These are phyloP conservation scores for Caryocar brasiliense DNA, from an alignment of 441 rosid species.

Conservation along the genomic window DNA sequence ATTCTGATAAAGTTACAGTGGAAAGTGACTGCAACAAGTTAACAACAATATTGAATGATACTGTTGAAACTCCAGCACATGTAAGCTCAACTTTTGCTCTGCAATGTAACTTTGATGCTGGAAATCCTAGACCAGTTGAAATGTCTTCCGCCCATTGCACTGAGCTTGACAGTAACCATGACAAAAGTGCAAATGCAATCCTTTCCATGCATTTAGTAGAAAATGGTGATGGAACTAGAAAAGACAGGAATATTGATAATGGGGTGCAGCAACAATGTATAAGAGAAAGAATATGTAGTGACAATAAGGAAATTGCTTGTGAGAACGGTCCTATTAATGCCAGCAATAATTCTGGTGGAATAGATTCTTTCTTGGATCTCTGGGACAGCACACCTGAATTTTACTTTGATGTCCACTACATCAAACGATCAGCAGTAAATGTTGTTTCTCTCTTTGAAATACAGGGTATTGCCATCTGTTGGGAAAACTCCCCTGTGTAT, in stretches of 20 bases:
- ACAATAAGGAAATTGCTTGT: slow-evolving; percentile 28
- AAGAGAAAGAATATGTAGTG: slow-evolving; percentile 15
- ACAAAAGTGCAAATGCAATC: slow-evolving; percentile 8
- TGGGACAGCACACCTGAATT: slow-evolving; percentile 62
- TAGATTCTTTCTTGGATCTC: slow-evolving; percentile 81
- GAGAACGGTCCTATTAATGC: slow-evolving; percentile 78
- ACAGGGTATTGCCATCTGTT: slow-evolving; percentile 89
- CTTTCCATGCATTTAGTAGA: slow-evolving; percentile 14
- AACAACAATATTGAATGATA: slow-evolving; percentile 22
- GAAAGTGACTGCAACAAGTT: slow-evolving; percentile 28
- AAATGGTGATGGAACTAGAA: slow-evolving; percentile 20
- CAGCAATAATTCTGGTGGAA: slow-evolving; percentile 54
- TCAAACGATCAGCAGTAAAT: slow-evolving; percentile 41
- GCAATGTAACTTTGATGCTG: slow-evolving; percentile 15
- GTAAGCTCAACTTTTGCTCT: slow-evolving; percentile 13
- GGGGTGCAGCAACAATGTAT: slow-evolving; percentile 11
- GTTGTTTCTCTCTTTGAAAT: slow-evolving; percentile 50
- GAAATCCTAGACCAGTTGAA: slow-evolving; percentile 21
- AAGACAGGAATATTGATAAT: slow-evolving; percentile 17
- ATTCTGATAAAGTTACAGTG: slow-evolving; percentile 19
- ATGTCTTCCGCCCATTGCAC: slow-evolving; percentile 19
- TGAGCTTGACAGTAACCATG: slow-evolving; percentile 13
- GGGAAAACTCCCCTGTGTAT: slow-evolving; percentile 82
- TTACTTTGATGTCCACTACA: slow-evolving; percentile 82
- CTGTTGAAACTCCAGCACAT: slow-evolving; percentile 30